Evolutionary conservation across 2,329 filamentous ascomycete species (phyloP), one percentile per base, ranked within the genome.

Genomic region (Daldinia sp.): DNA sequence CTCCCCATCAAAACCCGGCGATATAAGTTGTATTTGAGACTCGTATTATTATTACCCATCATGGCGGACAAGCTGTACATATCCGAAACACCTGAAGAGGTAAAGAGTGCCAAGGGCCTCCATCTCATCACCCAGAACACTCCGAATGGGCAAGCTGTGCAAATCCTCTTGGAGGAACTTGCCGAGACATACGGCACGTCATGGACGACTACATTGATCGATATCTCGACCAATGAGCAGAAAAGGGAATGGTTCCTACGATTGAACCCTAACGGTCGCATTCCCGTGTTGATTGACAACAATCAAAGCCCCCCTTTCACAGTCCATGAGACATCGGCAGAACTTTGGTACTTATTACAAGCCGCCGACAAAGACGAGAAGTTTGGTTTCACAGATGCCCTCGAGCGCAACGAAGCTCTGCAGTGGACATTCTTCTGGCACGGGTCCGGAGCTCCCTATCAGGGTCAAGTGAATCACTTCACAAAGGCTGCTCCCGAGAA

Each of bases 231-330:
- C 66, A 86, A 86, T 70, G 84, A 83, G 69, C 85, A 87, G 72
- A 87, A 87, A 79, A 84, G 86, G 63, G 85, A 87, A 54, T 87
- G 83, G 83, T 86, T 85, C 72, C 78, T 86, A 4, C 76, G 79
- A 12, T 76, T 86, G 10, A 81, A 86, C 61, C 81, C 82, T 44
- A 84, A 84, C 68, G 83, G 82, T 26, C 81, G 83, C 54, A 87
- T 86, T 67, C 85, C 84, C 1, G 77, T 84, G 37, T 72, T 86
- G n/a, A 72, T 86, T 59, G 85, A 87, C 76, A 85, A 86, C 74
- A 82, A 77, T 26, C 77, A 82, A 68, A 78, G 72, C 6, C 82
- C 83, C 10, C 85, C 84, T 1, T 86, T 86, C 75, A 74, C 84
- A 1, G 82, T 87, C 35, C 82, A 85, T 74, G 86, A 88, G 74